Percentiles rank a stretch among this genome's conserved stretches.
phyloP scores from a whole-genome alignment of 805 yeast genomes.

The Candida arabinofermentans region DNA sequence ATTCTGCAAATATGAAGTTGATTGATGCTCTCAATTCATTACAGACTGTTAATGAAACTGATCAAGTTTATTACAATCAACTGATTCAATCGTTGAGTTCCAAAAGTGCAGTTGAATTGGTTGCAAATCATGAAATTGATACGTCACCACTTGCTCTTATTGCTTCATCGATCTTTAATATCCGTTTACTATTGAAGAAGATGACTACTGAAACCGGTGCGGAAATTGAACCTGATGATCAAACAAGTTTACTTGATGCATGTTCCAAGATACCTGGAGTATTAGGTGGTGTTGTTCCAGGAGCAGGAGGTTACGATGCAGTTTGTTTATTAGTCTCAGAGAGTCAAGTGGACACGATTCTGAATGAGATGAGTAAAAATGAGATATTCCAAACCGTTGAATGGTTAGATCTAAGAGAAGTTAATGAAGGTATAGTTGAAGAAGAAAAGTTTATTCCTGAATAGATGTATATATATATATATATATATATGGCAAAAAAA shows the following conservation, averaged over 20 bases:
- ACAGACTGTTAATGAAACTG: constrained; percentile 26
- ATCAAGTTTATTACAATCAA: constrained; percentile 35
- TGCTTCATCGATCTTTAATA: constrained; percentile 38
- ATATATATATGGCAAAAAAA: no score
- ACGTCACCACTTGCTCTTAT: constrained; percentile 32
- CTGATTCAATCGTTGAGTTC: constrained; percentile 18
- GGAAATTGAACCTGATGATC: constrained; percentile 81
- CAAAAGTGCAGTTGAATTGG: constrained; percentile 13
- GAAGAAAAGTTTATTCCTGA: no score
- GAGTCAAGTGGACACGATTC: constrained; percentile 35
- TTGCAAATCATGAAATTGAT: constrained; percentile 1
- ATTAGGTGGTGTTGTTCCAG: constrained; percentile 95
- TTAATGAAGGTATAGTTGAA: constrained; percentile 50
- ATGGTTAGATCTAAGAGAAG: constrained; percentile 68
- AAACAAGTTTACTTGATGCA: constrained; percentile 63
- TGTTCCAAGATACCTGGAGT: constrained; percentile 65
- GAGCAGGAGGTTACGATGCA: constrained; percentile 98
- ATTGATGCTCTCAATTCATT: constrained; percentile 45
- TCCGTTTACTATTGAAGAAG: constrained; percentile 54
- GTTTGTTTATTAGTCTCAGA: constrained; percentile 65
- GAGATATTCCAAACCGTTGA: constrained; percentile 42
- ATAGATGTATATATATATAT: no score
- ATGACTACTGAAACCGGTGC: constrained; percentile 71
- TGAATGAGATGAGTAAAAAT: constrained; percentile 13
- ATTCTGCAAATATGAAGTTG: constrained; percentile 54